Base-by-base conservation (phyloP, 306 rosid genomes). In the Cotoneaster glaucophyllus region DNA sequence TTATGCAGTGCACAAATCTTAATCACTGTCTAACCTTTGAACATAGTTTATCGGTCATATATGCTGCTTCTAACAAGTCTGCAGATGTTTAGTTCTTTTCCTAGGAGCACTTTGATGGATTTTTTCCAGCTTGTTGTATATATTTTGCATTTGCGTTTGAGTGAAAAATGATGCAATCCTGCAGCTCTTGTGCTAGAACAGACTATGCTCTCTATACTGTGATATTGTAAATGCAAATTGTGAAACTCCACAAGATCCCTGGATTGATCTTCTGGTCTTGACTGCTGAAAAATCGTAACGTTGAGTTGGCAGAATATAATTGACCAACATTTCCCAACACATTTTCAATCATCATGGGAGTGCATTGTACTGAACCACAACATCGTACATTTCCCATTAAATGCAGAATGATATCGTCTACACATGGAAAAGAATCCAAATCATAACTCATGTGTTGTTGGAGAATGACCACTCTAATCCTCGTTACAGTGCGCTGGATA, bases 241-340 rank as follows among this genome's bases (percentile, higher is more conserved):
- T 94, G 96, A 83, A 92, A 70, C 37, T 32, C 37, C 8, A 88
- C 58, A 19, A 90, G 89, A 83, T 94, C 90, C 70, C 88, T 13
- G 26, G 93, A 84, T 66, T 92, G 88, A 87, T 94, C 98, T 78
- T 87, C 96, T 24, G 95, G 97, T 81, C 96, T 90, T 45, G 96
- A 84, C 96, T 92, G 90, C 71, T 64, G 70, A 64, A 75, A 11
- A n/a, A 14, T 59, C 17, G 28, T 32, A 75, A 18, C 71, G 32
- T 17, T 4, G 15, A 34, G 28, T 81, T 44, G 62, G 78, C 74
- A 57, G 21, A 67, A 63, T 32, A 59, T 18, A 70, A 31, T 44
- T 86, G 90, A 61, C 90, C 88, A 53, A 85, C n/a, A 75, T 78
- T 91, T 82, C 59, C 82, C 74, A 91, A 80, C 80, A 92, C 96